phyloP scores from a whole-genome alignment of 768 basidiomycete genomes.

The Omphalotus guepiniiformis region DNA sequence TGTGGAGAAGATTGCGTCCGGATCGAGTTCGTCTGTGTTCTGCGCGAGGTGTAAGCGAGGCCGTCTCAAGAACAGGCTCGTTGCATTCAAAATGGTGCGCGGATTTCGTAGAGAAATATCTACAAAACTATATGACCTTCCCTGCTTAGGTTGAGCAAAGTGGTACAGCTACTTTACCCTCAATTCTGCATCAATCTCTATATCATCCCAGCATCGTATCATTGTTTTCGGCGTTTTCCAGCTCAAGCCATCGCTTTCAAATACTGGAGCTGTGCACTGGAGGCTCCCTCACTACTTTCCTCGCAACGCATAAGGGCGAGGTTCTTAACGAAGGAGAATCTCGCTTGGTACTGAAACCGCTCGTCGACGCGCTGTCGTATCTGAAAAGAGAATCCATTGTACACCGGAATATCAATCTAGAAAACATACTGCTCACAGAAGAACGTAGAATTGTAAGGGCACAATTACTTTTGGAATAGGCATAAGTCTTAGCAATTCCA shows the following conservation, averaged over 20 bases:
- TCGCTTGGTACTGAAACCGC: slow-evolving; percentile 32
- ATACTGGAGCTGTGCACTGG: slow-evolving; percentile 42
- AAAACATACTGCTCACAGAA: slow-evolving; percentile 34
- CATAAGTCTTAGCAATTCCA: slow-evolving; percentile 18
- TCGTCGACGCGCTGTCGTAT: slow-evolving; percentile 40
- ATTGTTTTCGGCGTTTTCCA: slow-evolving; percentile 36
- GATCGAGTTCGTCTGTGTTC: slow-evolving; percentile 27
- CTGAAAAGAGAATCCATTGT: slow-evolving; percentile 37
- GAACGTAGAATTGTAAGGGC: slow-evolving; percentile 37
- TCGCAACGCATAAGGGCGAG: slow-evolving; percentile 19
- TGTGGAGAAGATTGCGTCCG: slow-evolving; percentile 27
- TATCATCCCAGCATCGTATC: slow-evolving; percentile 48
- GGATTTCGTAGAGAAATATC: not conserved
- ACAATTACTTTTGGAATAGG: not conserved
- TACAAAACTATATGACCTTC: too few relatives aligned
- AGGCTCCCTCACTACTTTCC: slow-evolving; percentile 32
- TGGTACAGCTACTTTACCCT: too few relatives aligned
- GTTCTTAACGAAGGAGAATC: slow-evolving; percentile 30
- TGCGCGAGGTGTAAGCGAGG: slow-evolving; percentile 41
- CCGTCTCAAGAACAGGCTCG: slow-evolving; percentile 35
- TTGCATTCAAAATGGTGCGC: slow-evolving; percentile 41
- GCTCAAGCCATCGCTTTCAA: slow-evolving; percentile 28
- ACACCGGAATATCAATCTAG: slow-evolving; percentile 39
- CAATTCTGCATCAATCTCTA: slow-evolving; percentile 35
- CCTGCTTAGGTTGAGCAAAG: too few relatives aligned